These are phyloP conservation scores for Botryobasidium botryosum DNA, from an alignment of 768 basidiomycete species.

Conservation along the genomic window DNA sequence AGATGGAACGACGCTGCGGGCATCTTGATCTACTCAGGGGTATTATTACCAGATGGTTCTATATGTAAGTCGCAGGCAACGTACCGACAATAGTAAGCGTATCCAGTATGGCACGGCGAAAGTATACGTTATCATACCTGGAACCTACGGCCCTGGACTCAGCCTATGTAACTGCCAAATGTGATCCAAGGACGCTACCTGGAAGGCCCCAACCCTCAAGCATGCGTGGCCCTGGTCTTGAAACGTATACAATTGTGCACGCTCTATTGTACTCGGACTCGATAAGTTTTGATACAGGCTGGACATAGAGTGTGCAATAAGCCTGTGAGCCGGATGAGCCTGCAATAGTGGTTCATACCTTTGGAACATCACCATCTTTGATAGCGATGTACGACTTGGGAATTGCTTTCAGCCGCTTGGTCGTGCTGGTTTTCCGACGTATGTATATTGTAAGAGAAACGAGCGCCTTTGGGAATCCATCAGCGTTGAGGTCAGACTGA, in stretches of 20 bases:
- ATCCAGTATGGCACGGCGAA: conserved; percentile 9
- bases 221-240: background rate
- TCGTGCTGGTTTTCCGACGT: conserved; percentile 7
- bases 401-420: conserved; percentile 5
- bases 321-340: background rate
- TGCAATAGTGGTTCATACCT: background rate
- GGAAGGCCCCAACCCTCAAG: conserved; percentile 12
- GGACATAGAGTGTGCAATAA: background rate
- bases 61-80: background rate
- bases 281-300: conserved; percentile 9
- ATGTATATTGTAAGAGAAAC: conserved; percentile 5
- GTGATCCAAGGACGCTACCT: conserved; percentile 4
- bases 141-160: background rate
- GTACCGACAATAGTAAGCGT: conserved; percentile 6
- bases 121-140: conserved; percentile 3
- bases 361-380: conserved; percentile 10
- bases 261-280: conserved; percentile 9
- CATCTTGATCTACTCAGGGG: background rate
- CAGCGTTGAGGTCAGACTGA: background rate
- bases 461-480: conserved; percentile 5
- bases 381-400: conserved; percentile 9
- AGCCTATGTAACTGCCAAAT: background rate
- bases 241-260: conserved; percentile 5
- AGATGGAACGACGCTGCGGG: conserved; percentile 7
- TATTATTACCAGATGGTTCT: background rate